phyloP scores from a whole-genome alignment of 2,329 filamentous ascomycete genomes.

The Cadophora sp. region DNA sequence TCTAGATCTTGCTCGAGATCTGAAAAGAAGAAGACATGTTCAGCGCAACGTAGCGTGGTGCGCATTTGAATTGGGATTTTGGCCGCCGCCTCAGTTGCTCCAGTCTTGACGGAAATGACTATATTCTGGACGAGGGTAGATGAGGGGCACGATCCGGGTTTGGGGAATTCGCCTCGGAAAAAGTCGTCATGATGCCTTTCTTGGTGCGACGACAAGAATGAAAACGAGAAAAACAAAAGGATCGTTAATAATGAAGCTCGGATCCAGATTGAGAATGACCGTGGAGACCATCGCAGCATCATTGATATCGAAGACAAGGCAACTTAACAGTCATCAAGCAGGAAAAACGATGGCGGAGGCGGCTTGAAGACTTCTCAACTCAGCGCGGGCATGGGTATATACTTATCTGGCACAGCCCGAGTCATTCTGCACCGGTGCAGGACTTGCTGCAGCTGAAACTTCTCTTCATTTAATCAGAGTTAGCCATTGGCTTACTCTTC shows the following conservation, averaged over 20 bases:
- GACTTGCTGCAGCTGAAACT: too few species aligned
- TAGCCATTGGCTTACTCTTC: too few species aligned
- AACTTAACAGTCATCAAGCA: not conserved
- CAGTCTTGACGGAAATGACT: constrained; percentile 60
- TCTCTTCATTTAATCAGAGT: too few species aligned
- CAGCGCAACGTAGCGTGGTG: constrained; percentile 56
- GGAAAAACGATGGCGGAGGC: not conserved
- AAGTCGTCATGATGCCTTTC: not conserved
- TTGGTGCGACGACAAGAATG: not conserved
- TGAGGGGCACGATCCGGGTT: not conserved
- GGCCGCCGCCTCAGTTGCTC: constrained; percentile 59
- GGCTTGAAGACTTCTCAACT: too few species aligned
- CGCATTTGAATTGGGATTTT: constrained; percentile 60
- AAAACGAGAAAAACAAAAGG: not conserved
- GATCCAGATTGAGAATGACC: not conserved
- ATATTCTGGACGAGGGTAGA: constrained; percentile 10
- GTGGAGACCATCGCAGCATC: constrained; percentile 5
- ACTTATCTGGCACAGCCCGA: too few species aligned
- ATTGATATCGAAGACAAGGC: not conserved
- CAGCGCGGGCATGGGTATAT: too few species aligned
- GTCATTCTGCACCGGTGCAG: too few species aligned
- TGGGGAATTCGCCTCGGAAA: not conserved
- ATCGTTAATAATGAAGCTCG: not conserved
- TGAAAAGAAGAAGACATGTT: constrained; percentile 61
- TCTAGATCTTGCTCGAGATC: constrained; percentile 60